A percentile compares a stretch with the other conserved stretches of the same genome.
phyloP scores from a whole-genome alignment of 139 green algal species.

The Chlamydomonas applanata region DNA sequence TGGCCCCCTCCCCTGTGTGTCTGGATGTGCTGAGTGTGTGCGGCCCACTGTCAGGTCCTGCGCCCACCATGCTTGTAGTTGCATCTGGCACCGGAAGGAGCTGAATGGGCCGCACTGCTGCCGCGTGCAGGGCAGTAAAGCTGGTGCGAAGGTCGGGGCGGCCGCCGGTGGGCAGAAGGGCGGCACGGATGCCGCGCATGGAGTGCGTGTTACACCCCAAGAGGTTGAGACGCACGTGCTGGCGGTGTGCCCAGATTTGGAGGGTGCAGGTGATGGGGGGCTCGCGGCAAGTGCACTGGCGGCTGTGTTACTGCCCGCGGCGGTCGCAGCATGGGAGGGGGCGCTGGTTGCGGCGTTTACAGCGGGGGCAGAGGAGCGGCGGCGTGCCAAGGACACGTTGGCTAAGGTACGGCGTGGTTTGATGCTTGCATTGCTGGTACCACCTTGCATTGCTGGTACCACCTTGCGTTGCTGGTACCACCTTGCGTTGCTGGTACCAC shows the following conservation, averaged over 20 bases:
- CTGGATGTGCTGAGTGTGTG: too few species aligned
- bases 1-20: not conserved
- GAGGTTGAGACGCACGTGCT: constrained; percentile 44
- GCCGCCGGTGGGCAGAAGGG: constrained; percentile 19
- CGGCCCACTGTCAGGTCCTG: too few species aligned
- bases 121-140: not conserved
- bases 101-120: too few species aligned
- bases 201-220: constrained; percentile 22
- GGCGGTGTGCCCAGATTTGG: constrained; percentile 47
- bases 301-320: constrained; percentile 46
- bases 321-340: constrained; percentile 61
- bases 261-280: constrained; percentile 42
- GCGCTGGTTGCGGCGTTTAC: constrained; percentile 67
- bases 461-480: too few species aligned
- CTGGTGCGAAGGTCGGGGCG: not conserved
- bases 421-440: constrained; percentile 15
- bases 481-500: too few species aligned
- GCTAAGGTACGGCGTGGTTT: constrained; percentile 15
- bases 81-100: too few species aligned
- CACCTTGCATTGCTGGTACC: too few species aligned
- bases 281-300: constrained; percentile 13
- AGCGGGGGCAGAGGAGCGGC: constrained; percentile 66
- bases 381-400: constrained; percentile 54
- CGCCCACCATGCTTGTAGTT: too few species aligned
- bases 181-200: not conserved